Evolutionary conservation across 2,329 filamentous ascomycete species (phyloP), one percentile per base, ranked within the genome.

Genomic region (Clonostachys rosea): DNA sequence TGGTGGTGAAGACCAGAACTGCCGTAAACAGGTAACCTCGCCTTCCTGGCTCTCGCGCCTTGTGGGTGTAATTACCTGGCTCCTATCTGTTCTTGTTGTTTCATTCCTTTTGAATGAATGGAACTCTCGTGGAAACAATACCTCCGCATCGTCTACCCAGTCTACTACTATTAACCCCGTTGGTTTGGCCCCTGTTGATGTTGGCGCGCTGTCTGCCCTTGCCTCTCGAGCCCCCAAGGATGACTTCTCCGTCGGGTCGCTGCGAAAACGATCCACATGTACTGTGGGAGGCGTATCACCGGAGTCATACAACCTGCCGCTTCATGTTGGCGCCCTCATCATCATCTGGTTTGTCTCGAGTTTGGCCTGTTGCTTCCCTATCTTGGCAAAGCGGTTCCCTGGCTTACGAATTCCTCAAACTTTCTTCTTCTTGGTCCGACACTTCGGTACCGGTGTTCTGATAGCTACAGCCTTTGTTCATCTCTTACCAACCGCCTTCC

Each of bases 391-490:
- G 46, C 69, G 69, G 52, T 69, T 79, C 41, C 76, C 76, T 18
- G 63, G 70, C 14, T 60, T 83, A 43, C 74, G 70, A 47, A 80
- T 84, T 44, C 80, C 80, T 2, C 62, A 68, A 17, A 64, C 62
- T 43, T 75, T 81, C 63, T 76, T 82, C 64, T 81, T 82, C 59
- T 62, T 69, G 45, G 75, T 80, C 43, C 74, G 78, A 51, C 85
- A 89, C 70, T 89, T 89, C 55, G 86, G 88, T 55, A 92, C 88
- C 9, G 88, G 88, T 49, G 89, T 94, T 17, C 73, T 79, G 34
- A 75, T 83, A 41, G 81, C 89, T 24, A 92, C 88, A 2, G 87
- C 89, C 45, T 92, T 94, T 58, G 87, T 91, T 33, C 87, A 91
- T 68, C 70, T 86, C 34, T 75, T 86, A 9, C 83, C 81, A 41